A percentile compares a stretch with the other conserved stretches of the same genome.
Evolutionary conservation across 2,329 filamentous ascomycete species (phyloP).

Genomic region (Fulvia fulva): DNA sequence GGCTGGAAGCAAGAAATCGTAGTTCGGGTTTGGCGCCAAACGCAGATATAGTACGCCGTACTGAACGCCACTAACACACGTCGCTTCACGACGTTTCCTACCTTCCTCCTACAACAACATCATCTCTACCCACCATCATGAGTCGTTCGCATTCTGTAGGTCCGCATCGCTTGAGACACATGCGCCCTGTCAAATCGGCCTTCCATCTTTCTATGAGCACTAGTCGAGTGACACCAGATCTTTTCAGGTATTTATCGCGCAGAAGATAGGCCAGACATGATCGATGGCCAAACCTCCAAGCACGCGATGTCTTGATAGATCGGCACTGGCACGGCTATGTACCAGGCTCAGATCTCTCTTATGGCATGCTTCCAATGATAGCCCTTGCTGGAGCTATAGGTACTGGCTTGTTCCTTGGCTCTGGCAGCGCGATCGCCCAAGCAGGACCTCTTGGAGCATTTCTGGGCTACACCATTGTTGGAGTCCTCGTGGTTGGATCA

Average conservation of each 20-base stretch:
- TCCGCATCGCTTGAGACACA: too few relatives aligned
- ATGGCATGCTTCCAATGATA: constrained; percentile 48
- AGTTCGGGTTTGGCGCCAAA: too few relatives aligned
- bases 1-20: too few relatives aligned
- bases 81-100: neutral
- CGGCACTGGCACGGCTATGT: neutral
- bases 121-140: too few relatives aligned
- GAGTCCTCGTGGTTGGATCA: constrained; percentile 47
- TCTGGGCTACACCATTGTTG: constrained; percentile 50
- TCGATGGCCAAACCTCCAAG: neutral
- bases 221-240: too few relatives aligned
- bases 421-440: constrained; percentile 50
- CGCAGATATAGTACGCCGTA: neutral
- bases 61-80: neutral
- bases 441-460: constrained; percentile 51
- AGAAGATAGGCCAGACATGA: neutral
- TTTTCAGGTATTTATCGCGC: too few relatives aligned
- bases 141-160: too few relatives aligned
- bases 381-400: constrained; percentile 70
- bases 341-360: neutral
- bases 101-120: too few relatives aligned
- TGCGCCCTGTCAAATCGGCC: too few relatives aligned
- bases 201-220: too few relatives aligned
- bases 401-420: constrained; percentile 60
- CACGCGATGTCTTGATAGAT: neutral